Percentiles rank a stretch among this genome's conserved stretches.
phyloP scores from a whole-genome alignment of 139 green algal genomes.

The Pycnococcus provasolii region DNA sequence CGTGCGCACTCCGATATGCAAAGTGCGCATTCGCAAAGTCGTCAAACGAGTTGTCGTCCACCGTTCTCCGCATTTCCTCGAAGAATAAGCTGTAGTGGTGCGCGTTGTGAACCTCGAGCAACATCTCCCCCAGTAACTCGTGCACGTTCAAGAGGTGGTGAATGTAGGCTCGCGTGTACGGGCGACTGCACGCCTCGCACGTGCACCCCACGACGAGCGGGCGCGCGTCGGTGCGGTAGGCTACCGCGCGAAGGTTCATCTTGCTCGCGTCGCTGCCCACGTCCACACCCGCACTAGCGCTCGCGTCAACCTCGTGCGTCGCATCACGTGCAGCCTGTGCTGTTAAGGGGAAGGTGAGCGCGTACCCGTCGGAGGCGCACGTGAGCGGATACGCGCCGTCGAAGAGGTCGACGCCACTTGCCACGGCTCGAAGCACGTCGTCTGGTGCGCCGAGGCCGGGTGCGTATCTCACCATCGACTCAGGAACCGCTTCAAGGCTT shows the following conservation, averaged over 20 bases:
- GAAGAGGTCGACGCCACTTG: neutral
- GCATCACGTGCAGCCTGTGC: neutral
- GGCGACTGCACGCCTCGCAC: constrained; percentile 1
- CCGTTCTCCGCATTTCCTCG: neutral
- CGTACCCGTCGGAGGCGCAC: neutral
- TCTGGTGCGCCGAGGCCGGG: neutral
- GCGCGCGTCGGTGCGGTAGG: neutral
- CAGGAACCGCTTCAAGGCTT: too few species aligned
- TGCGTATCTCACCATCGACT: neutral
- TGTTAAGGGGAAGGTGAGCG: neutral
- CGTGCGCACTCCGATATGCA: too few species aligned
- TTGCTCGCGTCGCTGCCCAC: constrained; percentile 4
- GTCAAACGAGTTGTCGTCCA: neutral
- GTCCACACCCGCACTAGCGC: neutral
- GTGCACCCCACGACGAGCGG: constrained; percentile 6
- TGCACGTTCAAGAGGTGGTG: constrained; percentile 7
- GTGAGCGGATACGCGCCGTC: neutral
- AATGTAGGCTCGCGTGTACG: constrained; percentile 4
- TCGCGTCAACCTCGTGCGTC: neutral
- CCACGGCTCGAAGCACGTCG: constrained; percentile 1
- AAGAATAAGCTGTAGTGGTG: neutral
- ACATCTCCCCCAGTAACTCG: constrained; percentile 1
- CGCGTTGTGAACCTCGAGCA: constrained; percentile 7
- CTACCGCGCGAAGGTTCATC: neutral
- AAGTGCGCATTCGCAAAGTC: neutral